Evolutionary conservation across 768 basidiomycete species (phyloP), one percentile per base, ranked within the genome.

Genomic region (Lepiota brunneoincarnata): DNA sequence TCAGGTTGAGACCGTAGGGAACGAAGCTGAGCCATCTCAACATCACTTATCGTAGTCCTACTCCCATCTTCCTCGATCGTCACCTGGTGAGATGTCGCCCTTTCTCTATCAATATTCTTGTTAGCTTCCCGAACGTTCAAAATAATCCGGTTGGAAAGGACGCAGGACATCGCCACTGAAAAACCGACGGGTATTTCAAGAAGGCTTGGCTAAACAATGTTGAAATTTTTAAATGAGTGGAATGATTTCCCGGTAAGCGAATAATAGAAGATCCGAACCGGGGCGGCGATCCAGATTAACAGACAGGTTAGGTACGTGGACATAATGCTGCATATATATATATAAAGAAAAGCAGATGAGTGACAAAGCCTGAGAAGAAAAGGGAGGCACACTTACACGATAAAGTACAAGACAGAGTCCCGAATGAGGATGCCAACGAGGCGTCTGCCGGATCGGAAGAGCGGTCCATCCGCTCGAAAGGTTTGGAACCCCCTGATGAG

Each of bases 101-200:
- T 47, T 15, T 52, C 43, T 17, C 26, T 49, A 14, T 64, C 63
- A 7, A 63, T 44, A 9, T 70, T 67, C 17, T 65, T 64, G 43
- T 71, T 73, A 14, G 74, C 67, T 43, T 69, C 63, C 9, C 81
- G 79, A 23, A 84, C 77, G 57, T 83, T 84, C 28, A 84, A 69
- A 21, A 80, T 74, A 12, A 83, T 72, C 18, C 82, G 71, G 61
- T 78, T 84, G n/a, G 79, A 73, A 49, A 84, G 69, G 5, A 81
- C 77, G 60, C 79, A 82, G 0, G 82, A 80, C 65, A 85, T 70
- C 1, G 82, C 80, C 18, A 82, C 72, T 2, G 80, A 73, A 64
- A 83, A 85, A 12, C 78, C 80, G 52, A 84, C 75, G 0, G 82
- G 79, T 20, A 81, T 74, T 66, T 82, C 82, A 12, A 80, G 61